Evolutionary conservation across 2,329 filamentous ascomycete genomes (phyloP), one percentile per base, ranked within the genome.

Genomic region (Juglanconis oblonga): DNA sequence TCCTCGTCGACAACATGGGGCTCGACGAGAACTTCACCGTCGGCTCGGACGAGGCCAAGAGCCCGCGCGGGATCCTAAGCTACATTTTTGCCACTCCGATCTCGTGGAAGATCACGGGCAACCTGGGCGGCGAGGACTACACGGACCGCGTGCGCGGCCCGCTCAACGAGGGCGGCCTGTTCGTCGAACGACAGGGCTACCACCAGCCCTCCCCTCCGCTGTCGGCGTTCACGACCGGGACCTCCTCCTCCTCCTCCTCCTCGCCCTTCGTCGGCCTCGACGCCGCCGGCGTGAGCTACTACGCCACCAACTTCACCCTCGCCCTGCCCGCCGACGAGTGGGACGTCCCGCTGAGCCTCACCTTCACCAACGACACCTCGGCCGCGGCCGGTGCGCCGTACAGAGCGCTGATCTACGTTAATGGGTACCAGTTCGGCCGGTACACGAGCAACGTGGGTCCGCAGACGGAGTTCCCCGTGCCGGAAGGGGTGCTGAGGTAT

Each of bases 1-100:
- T 91, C 4, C 74, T 91, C 0, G 74, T 91, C 29, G 89, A 91
- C 72, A 85, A 87, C 72, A 88, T 87, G 75, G 87, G 88, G 0
- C 76, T 89, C 1, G 82, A 90, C 61, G 82, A 87, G 66, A 83
- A 87, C 71, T 84, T 81, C 75, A 74, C 74, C 10, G 80, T 85
- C 2, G 84, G 83, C 2, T 65, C 72, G 5, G 83, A 86, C 36
- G 70, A 73, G 4, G 85, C 87, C 77, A 86, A 86, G 77, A 75
- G 78, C 59, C 81, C 78, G 3, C 82, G 80, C 57, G 86, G 81
- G 31, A 81, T 89, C 62, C 71, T 87, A 35, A 73, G 82, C 71
- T 88, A 84, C 72, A 69, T 66, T 3, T 77, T 89, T 49, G 64
- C 73, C 0, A 79, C 74, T 17, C 77, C 77, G 52, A 72, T 87